Conservation (phyloP, 2,329 filamentous ascomycete genomes). For the Fusarium palustre region DNA sequence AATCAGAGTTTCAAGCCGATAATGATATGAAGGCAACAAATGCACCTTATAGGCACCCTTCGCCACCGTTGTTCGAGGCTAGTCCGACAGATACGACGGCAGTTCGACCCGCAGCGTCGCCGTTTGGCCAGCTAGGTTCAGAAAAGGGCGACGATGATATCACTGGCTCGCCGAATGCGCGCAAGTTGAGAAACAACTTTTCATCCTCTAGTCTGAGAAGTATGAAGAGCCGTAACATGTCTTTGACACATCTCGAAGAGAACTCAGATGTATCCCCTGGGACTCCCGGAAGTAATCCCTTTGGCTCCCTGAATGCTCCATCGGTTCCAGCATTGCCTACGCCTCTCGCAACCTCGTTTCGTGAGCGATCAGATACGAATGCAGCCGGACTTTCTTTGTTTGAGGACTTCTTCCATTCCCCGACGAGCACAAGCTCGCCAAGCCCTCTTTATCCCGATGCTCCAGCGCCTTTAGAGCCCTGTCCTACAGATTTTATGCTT, state of each 20-base stretch:
- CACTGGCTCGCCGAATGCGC: slow-evolving; percentile 65
- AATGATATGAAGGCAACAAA: slow-evolving; percentile 16
- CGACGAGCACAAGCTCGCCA: slow-evolving; percentile 71
- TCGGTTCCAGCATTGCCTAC: slow-evolving; percentile 73
- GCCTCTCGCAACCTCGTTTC: slow-evolving; percentile 72
- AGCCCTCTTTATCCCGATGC: slow-evolving; percentile 71
- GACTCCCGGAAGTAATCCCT: slow-evolving; percentile 79
- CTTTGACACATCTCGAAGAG: slow-evolving; percentile 70
- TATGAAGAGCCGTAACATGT: slow-evolving; percentile 79
- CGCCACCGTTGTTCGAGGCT: slow-evolving; percentile 45
- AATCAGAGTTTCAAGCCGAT: slow-evolving; percentile 13
- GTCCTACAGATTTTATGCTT: slow-evolving; percentile 88
- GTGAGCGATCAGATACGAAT: slow-evolving; percentile 66
- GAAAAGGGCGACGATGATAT: slow-evolving; percentile 54
- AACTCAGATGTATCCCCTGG: slow-evolving; percentile 75
- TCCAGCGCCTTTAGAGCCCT: slow-evolving; percentile 87
- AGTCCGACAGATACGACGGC: slow-evolving; percentile 46
- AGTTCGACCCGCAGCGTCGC: slow-evolving; percentile 45
- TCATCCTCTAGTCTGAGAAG: slow-evolving; percentile 78
- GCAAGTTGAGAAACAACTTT: slow-evolving; percentile 71
- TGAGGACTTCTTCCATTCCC: slow-evolving; percentile 82
- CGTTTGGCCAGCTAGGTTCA: slow-evolving; percentile 50
- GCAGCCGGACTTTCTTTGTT: slow-evolving; percentile 81
- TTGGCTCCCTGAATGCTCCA: slow-evolving; percentile 64
- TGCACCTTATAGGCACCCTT: slow-evolving; percentile 39